Evolutionary conservation across 257 asterid species (phyloP), one percentile per base, ranked within the genome.

Genomic region (Eucommia ulmoides): DNA sequence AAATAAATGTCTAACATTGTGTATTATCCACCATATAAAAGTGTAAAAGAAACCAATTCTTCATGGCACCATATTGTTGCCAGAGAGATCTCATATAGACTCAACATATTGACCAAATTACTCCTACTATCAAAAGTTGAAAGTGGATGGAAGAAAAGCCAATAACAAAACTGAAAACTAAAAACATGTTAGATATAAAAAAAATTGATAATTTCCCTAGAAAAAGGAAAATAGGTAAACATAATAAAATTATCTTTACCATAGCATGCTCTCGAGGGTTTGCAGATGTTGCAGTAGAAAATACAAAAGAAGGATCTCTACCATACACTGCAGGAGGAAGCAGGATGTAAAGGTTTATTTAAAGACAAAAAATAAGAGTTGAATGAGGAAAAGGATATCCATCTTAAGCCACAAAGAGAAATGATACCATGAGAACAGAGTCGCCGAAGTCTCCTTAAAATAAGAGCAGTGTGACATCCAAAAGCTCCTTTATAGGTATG

Each of bases 281-380:
- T 26, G 86, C 94, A 67, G 96, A 89, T 45, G 98, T 89, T 15
- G 98, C 98, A 58, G 94, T 82, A 66, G 85, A 82, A 73, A 85
- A 82, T 60, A 89, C 57, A 65, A 89, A 89, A 65, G 94, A 89
- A 65, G 97, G 97, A 51, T 67, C 78, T 64, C 88, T 76, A 68
- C 96, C 82, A 65, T 89, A 82, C 52, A 80, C 97, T 88, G 84
- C 77, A 80, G 20, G 62, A 24, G 54, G 56, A 69, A 74, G 59
- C 70, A 62, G 66, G 53, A 59, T 63, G 29, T 55, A 38, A 62
- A 46, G 26, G 70, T 51, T 45, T 52, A 33, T 57, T 49, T 41
- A 41, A 15, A 49, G 58, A 29, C 20, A 49, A 52, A 59, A 50
- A 45, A 41, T 45, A 25, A 35, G 10, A 45, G 19, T 29, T 18